A percentile compares a stretch with the other conserved stretches of the same genome.
Evolutionary conservation across 2,329 filamentous ascomycete species (phyloP).

Genomic region (Cryphonectria radicalis): DNA sequence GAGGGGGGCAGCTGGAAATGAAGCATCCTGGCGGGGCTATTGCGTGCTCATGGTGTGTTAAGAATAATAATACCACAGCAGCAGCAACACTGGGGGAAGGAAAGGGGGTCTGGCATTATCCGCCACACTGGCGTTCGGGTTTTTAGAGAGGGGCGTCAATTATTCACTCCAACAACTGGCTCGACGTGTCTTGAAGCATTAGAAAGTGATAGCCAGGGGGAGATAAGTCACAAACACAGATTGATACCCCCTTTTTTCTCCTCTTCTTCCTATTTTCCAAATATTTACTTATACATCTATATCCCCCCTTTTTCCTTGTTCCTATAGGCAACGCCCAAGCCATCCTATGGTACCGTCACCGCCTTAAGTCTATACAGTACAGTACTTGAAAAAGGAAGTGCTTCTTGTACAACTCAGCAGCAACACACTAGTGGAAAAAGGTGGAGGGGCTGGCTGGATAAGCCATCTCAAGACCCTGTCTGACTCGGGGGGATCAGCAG

Average conservation of each 20-base stretch:
- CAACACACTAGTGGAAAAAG: background rate
- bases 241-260: conserved; percentile 21
- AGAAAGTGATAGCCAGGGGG: conserved; percentile 2
- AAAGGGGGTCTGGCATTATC: conserved; percentile 22
- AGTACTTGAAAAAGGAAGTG: background rate
- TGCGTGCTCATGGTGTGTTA: conserved; percentile 19
- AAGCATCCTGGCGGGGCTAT: conserved; percentile 17
- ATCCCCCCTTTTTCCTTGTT: background rate
- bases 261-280: background rate
- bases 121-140: conserved; percentile 17
- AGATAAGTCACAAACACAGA: conserved; percentile 18
- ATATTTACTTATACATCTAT: background rate
- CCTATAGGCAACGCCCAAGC: background rate
- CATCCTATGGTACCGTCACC: background rate
- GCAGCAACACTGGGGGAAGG: conserved; percentile 3
- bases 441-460: background rate
- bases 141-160: background rate
- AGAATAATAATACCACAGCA: background rate
- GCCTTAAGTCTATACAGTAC: background rate
- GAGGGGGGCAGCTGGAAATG: conserved; percentile 14
- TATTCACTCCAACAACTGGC: background rate
- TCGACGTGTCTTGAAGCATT: background rate
- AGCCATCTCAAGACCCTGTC: background rate
- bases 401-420: background rate
- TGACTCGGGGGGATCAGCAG: conserved; percentile 13